These are phyloP conservation scores for Fraxinus nigra DNA, from an alignment of 305 asterid species.

Conservation along the genomic window DNA sequence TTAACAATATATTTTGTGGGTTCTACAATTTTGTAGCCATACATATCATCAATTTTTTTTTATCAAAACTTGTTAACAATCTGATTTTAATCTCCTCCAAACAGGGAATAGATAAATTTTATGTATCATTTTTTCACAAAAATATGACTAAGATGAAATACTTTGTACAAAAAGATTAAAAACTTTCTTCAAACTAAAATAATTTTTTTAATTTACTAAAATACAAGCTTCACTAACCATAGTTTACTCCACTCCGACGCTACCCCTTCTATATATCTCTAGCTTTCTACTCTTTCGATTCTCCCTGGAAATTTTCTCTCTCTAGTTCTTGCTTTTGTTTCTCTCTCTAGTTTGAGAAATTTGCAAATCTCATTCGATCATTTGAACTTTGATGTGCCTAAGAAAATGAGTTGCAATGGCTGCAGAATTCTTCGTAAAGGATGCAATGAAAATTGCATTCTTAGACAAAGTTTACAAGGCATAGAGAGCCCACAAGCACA, in stretches of 20 bases:
- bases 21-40: too few species aligned
- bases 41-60: too few species aligned
- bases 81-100: too few species aligned
- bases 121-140: neutral
- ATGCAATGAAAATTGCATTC: conserved; percentile 53
- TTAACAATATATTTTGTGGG: too few species aligned
- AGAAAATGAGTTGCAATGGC: conserved; percentile 55
- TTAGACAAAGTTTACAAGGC: conserved; percentile 48
- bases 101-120: too few species aligned
- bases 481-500: conserved; percentile 50
- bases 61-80: too few species aligned
- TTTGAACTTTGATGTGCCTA: conserved; percentile 6
- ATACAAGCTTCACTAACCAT: neutral
- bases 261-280: conserved; percentile 24
- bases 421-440: conserved; percentile 60
- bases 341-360: neutral
- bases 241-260: neutral
- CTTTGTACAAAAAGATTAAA: neutral
- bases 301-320: neutral
- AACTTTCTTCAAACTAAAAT: neutral
- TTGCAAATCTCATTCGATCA: neutral
- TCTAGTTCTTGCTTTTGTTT: neutral
- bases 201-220: neutral
- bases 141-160: neutral
- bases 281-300: neutral